Conservation (phyloP, 2,329 filamentous ascomycete species). For the Pseudogymnoascus sp. region DNA sequence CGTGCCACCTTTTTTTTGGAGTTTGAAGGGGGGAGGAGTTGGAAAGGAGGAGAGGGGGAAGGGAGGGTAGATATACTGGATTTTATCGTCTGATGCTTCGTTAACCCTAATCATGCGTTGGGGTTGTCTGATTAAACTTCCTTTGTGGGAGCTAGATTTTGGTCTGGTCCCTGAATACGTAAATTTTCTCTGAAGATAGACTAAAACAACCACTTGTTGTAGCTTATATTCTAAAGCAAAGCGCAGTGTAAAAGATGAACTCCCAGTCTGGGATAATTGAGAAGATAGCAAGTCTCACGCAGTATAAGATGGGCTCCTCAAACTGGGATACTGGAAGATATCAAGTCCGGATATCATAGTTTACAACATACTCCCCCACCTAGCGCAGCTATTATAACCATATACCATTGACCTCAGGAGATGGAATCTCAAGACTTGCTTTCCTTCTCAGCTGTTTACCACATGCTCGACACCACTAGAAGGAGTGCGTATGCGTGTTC, state of each 20-base stretch:
- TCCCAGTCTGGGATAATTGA: too few relatives aligned
- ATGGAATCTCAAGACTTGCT: neutral
- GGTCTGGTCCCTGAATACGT: neutral
- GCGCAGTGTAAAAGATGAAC: too few relatives aligned
- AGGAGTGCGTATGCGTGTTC: too few relatives aligned
- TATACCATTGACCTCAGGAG: too few relatives aligned
- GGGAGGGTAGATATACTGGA: neutral
- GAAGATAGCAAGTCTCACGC: too few relatives aligned
- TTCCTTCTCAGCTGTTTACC: neutral
- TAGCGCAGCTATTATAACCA: too few relatives aligned
- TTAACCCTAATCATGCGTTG: neutral
- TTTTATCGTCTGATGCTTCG: neutral
- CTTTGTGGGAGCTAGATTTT: neutral
- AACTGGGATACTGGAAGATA: too few relatives aligned
- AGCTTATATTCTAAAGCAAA: neutral
- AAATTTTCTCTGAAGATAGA: neutral
- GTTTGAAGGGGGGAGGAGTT: neutral
- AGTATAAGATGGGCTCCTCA: too few relatives aligned
- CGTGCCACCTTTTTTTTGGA: neutral
- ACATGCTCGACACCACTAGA: neutral
- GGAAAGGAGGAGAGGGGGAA: neutral
- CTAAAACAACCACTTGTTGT: neutral
- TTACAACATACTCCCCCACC: neutral
- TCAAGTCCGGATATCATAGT: neutral
- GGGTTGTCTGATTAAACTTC: neutral